Conservation (phyloP, 1,139 yeast genomes). For the Hyphopichia buzzinii region DNA sequence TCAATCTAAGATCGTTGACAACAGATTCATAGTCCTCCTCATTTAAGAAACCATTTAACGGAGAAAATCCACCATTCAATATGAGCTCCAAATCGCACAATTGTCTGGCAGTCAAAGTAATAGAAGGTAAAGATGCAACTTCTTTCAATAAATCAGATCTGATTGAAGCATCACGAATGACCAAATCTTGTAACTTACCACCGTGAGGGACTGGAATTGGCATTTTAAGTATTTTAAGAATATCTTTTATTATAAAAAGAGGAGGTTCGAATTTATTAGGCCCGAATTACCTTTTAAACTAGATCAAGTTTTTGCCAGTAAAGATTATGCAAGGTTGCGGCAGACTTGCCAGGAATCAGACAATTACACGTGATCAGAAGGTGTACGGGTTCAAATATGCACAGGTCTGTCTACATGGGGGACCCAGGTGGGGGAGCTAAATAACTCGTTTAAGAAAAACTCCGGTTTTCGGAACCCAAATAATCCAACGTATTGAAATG, state of each 20-base stretch:
- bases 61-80: slow-evolving; percentile 92
- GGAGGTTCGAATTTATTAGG: too few relatives aligned
- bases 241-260: too few relatives aligned
- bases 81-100: slow-evolving; percentile 91
- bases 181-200: slow-evolving; percentile 80
- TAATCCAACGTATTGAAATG: too few relatives aligned
- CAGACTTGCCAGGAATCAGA: slow-evolving; percentile 10
- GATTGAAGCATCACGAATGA: slow-evolving; percentile 72
- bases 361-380: slow-evolving; percentile 17
- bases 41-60: slow-evolving; percentile 80
- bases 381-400: neutral
- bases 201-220: slow-evolving; percentile 90
- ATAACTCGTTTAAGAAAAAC: neutral
- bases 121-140: slow-evolving; percentile 43
- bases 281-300: too few relatives aligned
- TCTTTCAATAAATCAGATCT: slow-evolving; percentile 55
- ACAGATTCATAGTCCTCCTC: slow-evolving; percentile 81
- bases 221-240: too few relatives aligned
- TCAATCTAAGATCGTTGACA: slow-evolving; percentile 70
- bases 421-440: neutral
- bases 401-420: neutral
- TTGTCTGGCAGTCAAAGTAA: slow-evolving; percentile 79
- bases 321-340: neutral
- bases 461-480: neutral
- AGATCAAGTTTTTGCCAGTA: slow-evolving; percentile 5